Evolutionary conservation across 23 red algal species (phyloP).

Genomic region (Agarophyton chilense): DNA sequence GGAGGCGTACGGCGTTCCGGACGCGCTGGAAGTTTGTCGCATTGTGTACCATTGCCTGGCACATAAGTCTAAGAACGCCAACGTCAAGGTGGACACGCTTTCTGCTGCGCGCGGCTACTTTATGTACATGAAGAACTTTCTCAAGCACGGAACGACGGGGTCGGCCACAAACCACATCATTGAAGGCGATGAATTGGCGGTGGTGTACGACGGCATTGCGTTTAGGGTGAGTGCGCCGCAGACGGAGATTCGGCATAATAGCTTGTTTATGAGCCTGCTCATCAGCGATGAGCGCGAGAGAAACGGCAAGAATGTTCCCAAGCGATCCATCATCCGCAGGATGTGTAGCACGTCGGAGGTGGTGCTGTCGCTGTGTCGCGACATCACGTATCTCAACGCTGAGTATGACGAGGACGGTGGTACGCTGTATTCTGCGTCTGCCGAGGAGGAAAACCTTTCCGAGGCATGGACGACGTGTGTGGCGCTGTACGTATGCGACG

Average conservation of each 20-base stretch:
- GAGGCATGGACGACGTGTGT: constrained; percentile 56
- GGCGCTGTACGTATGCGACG: constrained; percentile 54
- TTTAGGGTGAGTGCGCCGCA: constrained; percentile 46
- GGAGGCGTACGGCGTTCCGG: constrained; percentile 48
- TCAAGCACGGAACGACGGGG: constrained; percentile 46
- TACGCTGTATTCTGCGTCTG: constrained; percentile 56
- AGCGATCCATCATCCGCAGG: constrained; percentile 34
- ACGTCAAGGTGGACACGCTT: constrained; percentile 52
- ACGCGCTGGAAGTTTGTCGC: constrained; percentile 40
- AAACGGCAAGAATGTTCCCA: constrained; percentile 58
- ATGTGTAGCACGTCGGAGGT: constrained; percentile 62
- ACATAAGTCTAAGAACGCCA: constrained; percentile 36
- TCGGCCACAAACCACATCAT: constrained; percentile 31
- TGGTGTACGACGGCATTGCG: constrained; percentile 53
- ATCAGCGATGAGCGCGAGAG: constrained; percentile 55
- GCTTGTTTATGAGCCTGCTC: constrained; percentile 53
- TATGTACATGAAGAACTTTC: constrained; percentile 67
- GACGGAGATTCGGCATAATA: constrained; percentile 41
- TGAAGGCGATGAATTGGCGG: constrained; percentile 49
- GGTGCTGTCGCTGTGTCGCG: constrained; percentile 44
- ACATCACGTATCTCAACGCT: constrained; percentile 53
- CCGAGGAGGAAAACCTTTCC: constrained; percentile 52
- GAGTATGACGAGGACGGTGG: constrained; percentile 59
- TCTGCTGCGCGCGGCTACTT: constrained; percentile 55
- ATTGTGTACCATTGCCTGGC: constrained; percentile 53